Percentiles rank a stretch among this genome's conserved stretches.
phyloP scores from a whole-genome alignment of 768 basidiomycete genomes.

The Tephrocybe sp. region DNA sequence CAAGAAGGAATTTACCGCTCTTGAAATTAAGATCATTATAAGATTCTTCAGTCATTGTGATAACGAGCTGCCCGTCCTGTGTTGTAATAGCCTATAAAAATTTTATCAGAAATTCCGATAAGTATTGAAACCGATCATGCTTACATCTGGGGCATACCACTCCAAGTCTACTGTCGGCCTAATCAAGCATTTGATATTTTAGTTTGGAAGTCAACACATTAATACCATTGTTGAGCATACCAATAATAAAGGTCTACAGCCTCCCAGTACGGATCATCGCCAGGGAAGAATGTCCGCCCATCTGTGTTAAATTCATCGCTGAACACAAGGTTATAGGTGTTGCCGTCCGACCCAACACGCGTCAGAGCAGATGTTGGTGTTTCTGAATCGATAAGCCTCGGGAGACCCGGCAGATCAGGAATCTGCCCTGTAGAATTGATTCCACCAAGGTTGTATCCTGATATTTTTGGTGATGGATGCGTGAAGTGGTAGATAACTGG shows the following conservation, averaged over 20 bases:
- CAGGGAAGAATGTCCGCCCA: slow-evolving; percentile 70
- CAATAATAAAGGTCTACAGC: slow-evolving; percentile 87
- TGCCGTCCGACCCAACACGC: slow-evolving; percentile 72
- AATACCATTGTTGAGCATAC: slow-evolving; percentile 34
- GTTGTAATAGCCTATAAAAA: slow-evolving; percentile 65
- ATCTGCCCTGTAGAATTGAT: slow-evolving; percentile 89
- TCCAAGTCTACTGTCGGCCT: slow-evolving; percentile 76
- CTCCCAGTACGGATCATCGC: slow-evolving; percentile 87
- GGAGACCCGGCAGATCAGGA: slow-evolving; percentile 68
- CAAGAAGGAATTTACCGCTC: slow-evolving; percentile 56
- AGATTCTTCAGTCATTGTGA: slow-evolving; percentile 70
- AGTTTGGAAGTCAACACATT: neutral
- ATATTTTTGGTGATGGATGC: slow-evolving; percentile 26
- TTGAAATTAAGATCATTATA: slow-evolving; percentile 84
- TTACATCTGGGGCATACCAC: slow-evolving; percentile 78
- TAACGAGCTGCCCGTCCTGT: slow-evolving; percentile 71
- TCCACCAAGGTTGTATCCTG: slow-evolving; percentile 86
- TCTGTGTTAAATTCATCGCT: slow-evolving; percentile 71
- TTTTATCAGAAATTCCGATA: neutral
- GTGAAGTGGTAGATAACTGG: slow-evolving; percentile 71
- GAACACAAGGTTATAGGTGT: slow-evolving; percentile 81
- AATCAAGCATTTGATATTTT: slow-evolving; percentile 9
- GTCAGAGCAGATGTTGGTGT: slow-evolving; percentile 63
- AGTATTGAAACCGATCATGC: slow-evolving; percentile 16
- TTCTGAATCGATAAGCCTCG: slow-evolving; percentile 70